phyloP scores from a whole-genome alignment of 2,329 filamentous ascomycete genomes.

The Aspergillus sp. region DNA sequence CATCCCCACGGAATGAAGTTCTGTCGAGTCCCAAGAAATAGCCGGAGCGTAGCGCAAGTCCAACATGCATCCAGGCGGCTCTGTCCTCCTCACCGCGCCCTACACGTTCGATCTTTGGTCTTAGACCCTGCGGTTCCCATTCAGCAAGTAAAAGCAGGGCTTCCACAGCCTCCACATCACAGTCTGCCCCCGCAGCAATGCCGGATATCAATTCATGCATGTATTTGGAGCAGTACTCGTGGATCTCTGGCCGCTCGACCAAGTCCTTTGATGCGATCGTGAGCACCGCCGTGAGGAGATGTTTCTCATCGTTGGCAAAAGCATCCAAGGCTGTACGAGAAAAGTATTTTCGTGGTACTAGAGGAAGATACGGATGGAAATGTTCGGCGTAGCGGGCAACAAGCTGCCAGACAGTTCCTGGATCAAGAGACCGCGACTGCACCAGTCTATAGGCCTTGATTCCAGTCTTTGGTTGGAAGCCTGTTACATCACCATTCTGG shows the following conservation, averaged over 20 bases:
- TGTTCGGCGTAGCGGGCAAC: conserved; percentile 61
- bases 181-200: conserved; percentile 65
- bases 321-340: conserved; percentile 54
- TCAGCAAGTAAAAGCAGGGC: conserved; percentile 69
- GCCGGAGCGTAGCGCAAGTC: conserved; percentile 66
- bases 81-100: conserved; percentile 72
- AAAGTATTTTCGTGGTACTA: conserved; percentile 63
- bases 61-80: conserved; percentile 76
- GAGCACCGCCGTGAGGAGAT: conserved; percentile 68
- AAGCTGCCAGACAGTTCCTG: conserved; percentile 52
- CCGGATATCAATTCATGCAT: conserved; percentile 69
- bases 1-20: conserved; percentile 64
- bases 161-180: conserved; percentile 69
- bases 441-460: conserved; percentile 46
- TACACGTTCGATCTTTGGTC: conserved; percentile 60
- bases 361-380: conserved; percentile 69
- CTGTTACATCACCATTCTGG: conserved; percentile 26
- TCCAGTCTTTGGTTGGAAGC: conserved; percentile 31
- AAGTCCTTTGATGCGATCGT: conserved; percentile 71
- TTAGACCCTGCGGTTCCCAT: conserved; percentile 68
- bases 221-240: conserved; percentile 66
- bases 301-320: conserved; percentile 62
- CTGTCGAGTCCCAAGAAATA: conserved; percentile 70
- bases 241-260: conserved; percentile 62
- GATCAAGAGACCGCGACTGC: conserved; percentile 47